Evolutionary conservation across 2,329 filamentous ascomycete genomes (phyloP).

Genomic region (Chrysoporthe cubensis): DNA sequence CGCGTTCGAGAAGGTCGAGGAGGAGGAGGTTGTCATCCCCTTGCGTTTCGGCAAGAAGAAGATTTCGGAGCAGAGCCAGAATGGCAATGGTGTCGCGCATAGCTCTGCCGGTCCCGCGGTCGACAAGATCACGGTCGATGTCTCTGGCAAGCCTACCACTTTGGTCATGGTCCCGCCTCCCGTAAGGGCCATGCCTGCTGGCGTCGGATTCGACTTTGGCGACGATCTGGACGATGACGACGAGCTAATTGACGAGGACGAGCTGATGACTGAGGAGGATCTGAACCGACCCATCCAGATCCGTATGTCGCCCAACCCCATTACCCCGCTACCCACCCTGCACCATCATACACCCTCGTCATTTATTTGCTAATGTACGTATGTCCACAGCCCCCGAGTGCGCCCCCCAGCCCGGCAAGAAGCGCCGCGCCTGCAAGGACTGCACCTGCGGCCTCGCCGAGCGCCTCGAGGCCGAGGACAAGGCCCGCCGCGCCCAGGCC

Average conservation of each 20-base stretch:
- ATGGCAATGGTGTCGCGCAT: conserved; percentile 16
- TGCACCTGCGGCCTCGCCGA: conserved; percentile 93
- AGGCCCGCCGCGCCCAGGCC: conserved; percentile 39
- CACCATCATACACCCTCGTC: not conserved
- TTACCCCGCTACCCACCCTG: not conserved
- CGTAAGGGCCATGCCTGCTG: conserved; percentile 49
- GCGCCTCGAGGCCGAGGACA: conserved; percentile 83
- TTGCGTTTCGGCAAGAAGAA: conserved; percentile 70
- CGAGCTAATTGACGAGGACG: conserved; percentile 90
- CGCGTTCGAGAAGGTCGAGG: conserved; percentile 72
- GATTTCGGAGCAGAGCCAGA: conserved; percentile 38
- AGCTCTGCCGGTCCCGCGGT: conserved; percentile 41
- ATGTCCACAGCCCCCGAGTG: conserved; percentile 72
- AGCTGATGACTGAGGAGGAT: conserved; percentile 83
- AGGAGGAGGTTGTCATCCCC: conserved; percentile 60
- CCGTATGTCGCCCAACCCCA: conserved; percentile 62
- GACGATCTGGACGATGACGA: conserved; percentile 67
- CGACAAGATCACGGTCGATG: conserved; percentile 37
- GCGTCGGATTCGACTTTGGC: conserved; percentile 69
- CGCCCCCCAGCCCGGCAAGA: conserved; percentile 82
- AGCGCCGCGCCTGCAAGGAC: conserved; percentile 94
- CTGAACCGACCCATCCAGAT: conserved; percentile 75
- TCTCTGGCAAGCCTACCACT: conserved; percentile 43
- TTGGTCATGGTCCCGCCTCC: conserved; percentile 41
- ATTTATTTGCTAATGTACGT: conserved; percentile 33